Evolutionary conservation across 495 filamentous ascomycete genomes (phyloP), one percentile per base, ranked within the genome.

Genomic region (Collariella sp.): DNA sequence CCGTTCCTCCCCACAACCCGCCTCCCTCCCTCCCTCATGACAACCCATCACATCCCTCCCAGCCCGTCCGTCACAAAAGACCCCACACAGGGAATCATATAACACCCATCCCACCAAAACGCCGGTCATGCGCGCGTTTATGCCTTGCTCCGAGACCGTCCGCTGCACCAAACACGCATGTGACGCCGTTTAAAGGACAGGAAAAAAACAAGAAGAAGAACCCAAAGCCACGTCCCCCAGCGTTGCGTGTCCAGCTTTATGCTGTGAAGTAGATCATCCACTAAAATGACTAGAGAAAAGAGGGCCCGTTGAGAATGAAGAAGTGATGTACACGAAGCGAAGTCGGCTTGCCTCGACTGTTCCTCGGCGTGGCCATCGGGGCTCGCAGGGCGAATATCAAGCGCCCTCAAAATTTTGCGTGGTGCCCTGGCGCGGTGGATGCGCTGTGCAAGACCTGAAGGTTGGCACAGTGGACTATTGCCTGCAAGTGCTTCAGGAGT

Each of bases 401-500:
- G 20, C 5, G 34, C 35, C 45, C 49, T 57, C 43, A 42, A 19
- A 24, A 12, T 13, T 41, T 57, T 9, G 26, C 26, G 26, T 31
- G 4, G 1, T 34, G 34, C 33, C 9, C 18, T 7, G 55, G 24
- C 39, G 46, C 39, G 18, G 39, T 35, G 26, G 23, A 20, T 43
- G 52, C 38, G 53, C 50, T 44, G 50, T 38, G 18, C 43, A 38
- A 46, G 11, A 29, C 19, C 43, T 43, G 19, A n/a, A n/a, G 9
- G 13, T 40, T 33, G 50, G 44, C 52, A 36, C 42, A 35, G 16
- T 59, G n/a, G 43, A 45, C 18, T 35, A 45, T 49, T 19, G 18
- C 48, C 20, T 36, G 19, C 26, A 9, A 9, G 41, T 49, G 29
- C 22, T 55, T 69, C 42, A 77, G 53, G 75, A 74, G 65, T 76